Evolutionary conservation across 441 rosid species (phyloP), one percentile per base, ranked within the genome.

Genomic region (Mallotus repandus): DNA sequence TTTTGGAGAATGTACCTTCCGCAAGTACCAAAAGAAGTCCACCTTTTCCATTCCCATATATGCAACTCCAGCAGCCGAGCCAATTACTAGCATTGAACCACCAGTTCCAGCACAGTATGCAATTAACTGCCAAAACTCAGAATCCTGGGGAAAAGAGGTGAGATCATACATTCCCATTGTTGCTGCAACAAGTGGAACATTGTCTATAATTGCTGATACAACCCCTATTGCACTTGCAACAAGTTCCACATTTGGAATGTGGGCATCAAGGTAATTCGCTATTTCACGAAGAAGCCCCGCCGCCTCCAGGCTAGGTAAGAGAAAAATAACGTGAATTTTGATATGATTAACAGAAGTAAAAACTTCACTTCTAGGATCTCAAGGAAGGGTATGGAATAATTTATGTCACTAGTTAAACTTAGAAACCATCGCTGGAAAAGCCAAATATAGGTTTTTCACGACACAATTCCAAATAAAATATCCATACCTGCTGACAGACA

Each of bases 101-200:
- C 99, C 99, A 7, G 98, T 92, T 50, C 99, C 96, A 4, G 97
- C 97, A 45, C 98, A 95, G 74, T 61, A 95, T 15, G 99, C 98
- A 71, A 92, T 35, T 38, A 95, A 84, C 86, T 91, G 98, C 98
- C 99, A 95, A 71, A 92, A 95, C 79, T 95, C 92, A 0, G 93
- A 86, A 82, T 95, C 97, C 76, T 68, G 91, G 9, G 98, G 98
- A 66, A 87, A 88, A 0, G 98, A 85, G 77, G 91, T 81, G 62
- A 95, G 88, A 81, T 95, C 97, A 22, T 93, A 95, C 98, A 92
- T 95, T 76, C 98, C 98, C 96, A 95, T 92, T 48, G 98, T 87
- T 45, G 97, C 97, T 61, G 98, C 98, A 82, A 93, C 96, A 62
- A 95, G 81, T 5, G 98, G 98, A 50, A 92, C 97, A 56, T 93